Percentiles rank a stretch among this genome's conserved stretches.
Conservation (phyloP, 345 rosid species). For the Jatropha curcas region DNA sequence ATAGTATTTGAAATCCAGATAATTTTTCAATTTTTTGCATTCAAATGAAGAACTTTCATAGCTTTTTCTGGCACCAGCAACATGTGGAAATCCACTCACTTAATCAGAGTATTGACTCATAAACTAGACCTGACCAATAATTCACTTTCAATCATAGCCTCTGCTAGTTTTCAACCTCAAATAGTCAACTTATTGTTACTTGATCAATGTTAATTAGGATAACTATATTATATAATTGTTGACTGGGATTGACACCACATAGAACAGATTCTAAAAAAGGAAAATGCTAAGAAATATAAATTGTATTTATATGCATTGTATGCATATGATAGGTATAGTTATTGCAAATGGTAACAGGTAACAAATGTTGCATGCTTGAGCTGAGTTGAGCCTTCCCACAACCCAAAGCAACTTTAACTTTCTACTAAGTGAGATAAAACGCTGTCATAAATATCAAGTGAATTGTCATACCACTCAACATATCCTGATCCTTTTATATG, state of each 20-base stretch:
- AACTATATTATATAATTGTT: neutral
- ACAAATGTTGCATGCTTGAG: neutral
- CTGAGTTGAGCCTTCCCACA: neutral
- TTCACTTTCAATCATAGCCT: neutral
- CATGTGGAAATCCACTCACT: neutral
- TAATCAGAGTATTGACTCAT: neutral
- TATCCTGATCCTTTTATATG: neutral
- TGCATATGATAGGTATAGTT: neutral
- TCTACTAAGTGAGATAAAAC: neutral
- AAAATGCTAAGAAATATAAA: neutral
- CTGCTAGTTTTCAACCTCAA: neutral
- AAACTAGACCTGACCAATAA: neutral
- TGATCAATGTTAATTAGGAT: neutral
- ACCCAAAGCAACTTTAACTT: neutral
- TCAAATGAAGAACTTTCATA: neutral
- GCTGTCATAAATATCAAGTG: neutral
- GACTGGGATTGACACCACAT: neutral
- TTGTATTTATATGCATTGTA: too few relatives aligned
- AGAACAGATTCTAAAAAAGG: neutral
- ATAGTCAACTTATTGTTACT: neutral
- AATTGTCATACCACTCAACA: neutral
- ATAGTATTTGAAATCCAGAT: neutral
- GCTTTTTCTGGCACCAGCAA: neutral
- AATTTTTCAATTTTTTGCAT: neutral
- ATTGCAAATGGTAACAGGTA: neutral